Percentiles rank a stretch among this genome's conserved stretches.
Evolutionary conservation across 352 stramenopile species (phyloP).

Genomic region (Elongisporangium undulatum): DNA sequence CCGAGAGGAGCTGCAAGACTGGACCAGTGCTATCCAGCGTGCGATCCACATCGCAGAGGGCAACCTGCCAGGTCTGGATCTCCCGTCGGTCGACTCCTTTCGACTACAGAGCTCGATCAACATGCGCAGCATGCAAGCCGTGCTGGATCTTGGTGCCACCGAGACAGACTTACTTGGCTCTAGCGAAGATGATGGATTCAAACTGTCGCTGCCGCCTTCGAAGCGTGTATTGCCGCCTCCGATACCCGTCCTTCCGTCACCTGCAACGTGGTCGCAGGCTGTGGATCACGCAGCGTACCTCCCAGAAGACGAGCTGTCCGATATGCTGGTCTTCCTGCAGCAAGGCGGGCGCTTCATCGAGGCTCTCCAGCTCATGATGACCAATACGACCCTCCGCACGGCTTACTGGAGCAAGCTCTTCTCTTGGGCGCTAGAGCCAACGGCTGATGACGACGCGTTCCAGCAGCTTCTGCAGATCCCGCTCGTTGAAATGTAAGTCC

Average conservation of each 20-base stretch:
- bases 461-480: conserved; percentile 16
- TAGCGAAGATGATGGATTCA: not conserved
- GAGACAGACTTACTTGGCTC: not conserved
- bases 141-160: not conserved
- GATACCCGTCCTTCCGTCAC: not conserved
- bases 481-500: conserved; percentile 51
- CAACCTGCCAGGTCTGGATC: conserved; percentile 41
- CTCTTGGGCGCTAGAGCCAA: conserved; percentile 39
- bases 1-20: conserved; percentile 39
- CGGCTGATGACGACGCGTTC: conserved; percentile 8
- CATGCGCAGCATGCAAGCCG: conserved; percentile 15
- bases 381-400: conserved; percentile 35
- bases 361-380: conserved; percentile 66
- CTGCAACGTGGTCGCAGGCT: not conserved
- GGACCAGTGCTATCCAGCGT: conserved; percentile 58
- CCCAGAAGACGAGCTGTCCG: conserved; percentile 35
- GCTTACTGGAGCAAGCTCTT: conserved; percentile 74
- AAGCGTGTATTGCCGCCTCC: not conserved
- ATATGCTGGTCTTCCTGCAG: conserved; percentile 65
- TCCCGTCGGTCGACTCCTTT: conserved; percentile 35
- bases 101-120: conserved; percentile 49
- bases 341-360: conserved; percentile 60
- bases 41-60: conserved; percentile 71
- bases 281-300: conserved; percentile 16
- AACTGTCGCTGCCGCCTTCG: not conserved